Percentiles rank a stretch among this genome's conserved stretches.
phyloP scores from a whole-genome alignment of 495 filamentous ascomycete species.

The Massariosphaeria phaeospora region DNA sequence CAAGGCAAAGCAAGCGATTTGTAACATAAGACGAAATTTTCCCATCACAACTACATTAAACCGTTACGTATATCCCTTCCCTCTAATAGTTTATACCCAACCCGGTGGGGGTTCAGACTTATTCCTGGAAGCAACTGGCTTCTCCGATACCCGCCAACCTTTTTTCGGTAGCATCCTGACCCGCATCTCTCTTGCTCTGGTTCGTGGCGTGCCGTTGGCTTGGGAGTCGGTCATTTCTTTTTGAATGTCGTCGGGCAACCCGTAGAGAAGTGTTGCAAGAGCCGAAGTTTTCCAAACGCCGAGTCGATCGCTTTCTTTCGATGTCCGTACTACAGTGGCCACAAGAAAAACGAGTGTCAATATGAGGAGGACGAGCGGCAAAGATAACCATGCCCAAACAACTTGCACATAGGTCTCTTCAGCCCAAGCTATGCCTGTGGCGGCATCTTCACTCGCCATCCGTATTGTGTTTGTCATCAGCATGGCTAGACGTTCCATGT shows the following conservation, averaged over 20 bases:
- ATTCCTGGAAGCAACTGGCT: not conserved
- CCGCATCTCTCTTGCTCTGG: not conserved
- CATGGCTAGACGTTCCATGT: conserved; percentile 7
- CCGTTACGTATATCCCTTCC: too few species aligned
- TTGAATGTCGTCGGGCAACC: not conserved
- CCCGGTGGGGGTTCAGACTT: not conserved
- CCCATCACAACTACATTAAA: too few species aligned
- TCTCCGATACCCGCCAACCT: not conserved
- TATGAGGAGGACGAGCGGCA: conserved; percentile 3
- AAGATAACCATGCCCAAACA: conserved; percentile 1
- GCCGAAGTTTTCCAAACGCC: conserved; percentile 10
- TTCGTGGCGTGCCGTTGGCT: not conserved
- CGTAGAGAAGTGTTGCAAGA: conserved; percentile 23
- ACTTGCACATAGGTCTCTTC: not conserved
- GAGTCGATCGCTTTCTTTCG: conserved; percentile 2
- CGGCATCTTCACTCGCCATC: not conserved
- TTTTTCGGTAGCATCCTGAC: not conserved
- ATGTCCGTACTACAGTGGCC: not conserved
- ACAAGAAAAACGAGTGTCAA: not conserved
- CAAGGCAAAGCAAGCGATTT: too few species aligned
- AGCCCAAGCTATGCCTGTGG: not conserved
- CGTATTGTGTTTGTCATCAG: conserved; percentile 6
- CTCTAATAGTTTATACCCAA: not conserved
- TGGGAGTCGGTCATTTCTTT: not conserved
- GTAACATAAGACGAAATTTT: too few species aligned